Conservation (phyloP, 1,284 basidiomycete genomes). For the Cystobasidium sp. region DNA sequence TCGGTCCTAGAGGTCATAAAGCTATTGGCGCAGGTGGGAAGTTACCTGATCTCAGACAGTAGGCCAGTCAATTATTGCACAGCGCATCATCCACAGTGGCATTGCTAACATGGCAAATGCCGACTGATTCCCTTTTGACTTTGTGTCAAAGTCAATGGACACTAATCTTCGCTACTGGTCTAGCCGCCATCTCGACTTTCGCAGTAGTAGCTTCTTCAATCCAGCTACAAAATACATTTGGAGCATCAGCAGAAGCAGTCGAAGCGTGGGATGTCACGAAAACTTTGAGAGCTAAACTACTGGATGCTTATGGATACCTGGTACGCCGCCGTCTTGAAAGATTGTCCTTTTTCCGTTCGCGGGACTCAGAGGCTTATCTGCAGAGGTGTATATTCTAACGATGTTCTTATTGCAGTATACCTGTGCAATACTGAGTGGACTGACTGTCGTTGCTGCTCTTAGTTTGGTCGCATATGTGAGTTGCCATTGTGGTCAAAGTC, state of each 20-base stretch:
- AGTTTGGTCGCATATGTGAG: constrained; percentile 39
- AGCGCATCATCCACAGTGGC: background rate
- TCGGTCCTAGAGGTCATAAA: constrained; percentile 25
- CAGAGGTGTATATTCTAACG: background rate
- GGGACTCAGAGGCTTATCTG: background rate
- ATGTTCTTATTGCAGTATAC: constrained; percentile 9
- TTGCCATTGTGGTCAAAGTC: constrained; percentile 11
- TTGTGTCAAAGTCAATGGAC: constrained; percentile 2
- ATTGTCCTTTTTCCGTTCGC: background rate
- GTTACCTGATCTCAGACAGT: constrained; percentile 31
- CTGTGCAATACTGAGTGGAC: constrained; percentile 22
- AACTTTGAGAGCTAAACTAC: constrained; percentile 16
- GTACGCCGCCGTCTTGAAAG: background rate
- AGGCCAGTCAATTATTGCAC: background rate
- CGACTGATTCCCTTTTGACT: background rate
- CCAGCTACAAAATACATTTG: constrained; percentile 29
- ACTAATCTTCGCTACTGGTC: constrained; percentile 20
- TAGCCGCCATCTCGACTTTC: constrained; percentile 15
- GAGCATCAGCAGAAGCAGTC: constrained; percentile 32
- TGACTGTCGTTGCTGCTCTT: constrained; percentile 24
- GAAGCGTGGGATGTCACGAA: constrained; percentile 36
- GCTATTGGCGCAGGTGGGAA: constrained; percentile 11
- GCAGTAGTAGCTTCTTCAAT: constrained; percentile 3
- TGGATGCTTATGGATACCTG: constrained; percentile 22
- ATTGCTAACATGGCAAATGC: constrained; percentile 3